Evolutionary conservation across 1,284 basidiomycete species (phyloP).

Genomic region (Leccinum variabile): DNA sequence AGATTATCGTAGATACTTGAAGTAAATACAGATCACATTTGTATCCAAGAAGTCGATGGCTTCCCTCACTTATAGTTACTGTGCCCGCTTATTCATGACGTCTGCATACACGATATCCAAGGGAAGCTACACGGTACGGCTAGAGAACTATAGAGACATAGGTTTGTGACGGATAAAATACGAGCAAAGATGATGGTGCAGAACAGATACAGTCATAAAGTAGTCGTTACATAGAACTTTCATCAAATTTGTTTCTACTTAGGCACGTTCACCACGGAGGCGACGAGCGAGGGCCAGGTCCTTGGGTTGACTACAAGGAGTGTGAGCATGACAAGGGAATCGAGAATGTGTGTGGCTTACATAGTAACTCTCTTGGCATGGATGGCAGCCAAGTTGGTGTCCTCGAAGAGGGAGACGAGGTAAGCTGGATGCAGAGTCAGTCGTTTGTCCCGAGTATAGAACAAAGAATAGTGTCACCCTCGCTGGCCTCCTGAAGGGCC

Average conservation of each 20-base stretch:
- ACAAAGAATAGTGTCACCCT: slow-evolving; percentile 37
- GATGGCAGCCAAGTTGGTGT: slow-evolving; percentile 61
- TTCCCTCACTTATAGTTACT: background rate
- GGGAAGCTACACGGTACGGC: background rate
- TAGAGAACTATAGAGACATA: background rate
- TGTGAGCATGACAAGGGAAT: slow-evolving; percentile 11
- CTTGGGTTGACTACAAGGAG: slow-evolving; percentile 38
- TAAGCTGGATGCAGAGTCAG: slow-evolving; percentile 39
- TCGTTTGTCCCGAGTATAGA: background rate
- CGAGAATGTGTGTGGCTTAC: slow-evolving; percentile 17
- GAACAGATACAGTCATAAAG: background rate
- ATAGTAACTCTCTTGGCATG: slow-evolving; percentile 67
- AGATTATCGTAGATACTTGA: background rate
- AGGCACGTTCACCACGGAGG: slow-evolving; percentile 31
- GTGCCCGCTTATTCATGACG: background rate
- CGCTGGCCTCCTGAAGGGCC: slow-evolving; percentile 69
- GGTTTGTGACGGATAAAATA: slow-evolving; percentile 3
- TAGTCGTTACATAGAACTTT: background rate
- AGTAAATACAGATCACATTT: background rate
- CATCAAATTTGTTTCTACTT: background rate
- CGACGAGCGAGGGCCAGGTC: slow-evolving; percentile 57
- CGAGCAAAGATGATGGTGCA: background rate
- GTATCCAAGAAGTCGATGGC: background rate
- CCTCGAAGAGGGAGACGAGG: slow-evolving; percentile 68
- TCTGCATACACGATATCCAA: background rate